Conservation (phyloP, 306 rosid species). For the Inga laurina region DNA sequence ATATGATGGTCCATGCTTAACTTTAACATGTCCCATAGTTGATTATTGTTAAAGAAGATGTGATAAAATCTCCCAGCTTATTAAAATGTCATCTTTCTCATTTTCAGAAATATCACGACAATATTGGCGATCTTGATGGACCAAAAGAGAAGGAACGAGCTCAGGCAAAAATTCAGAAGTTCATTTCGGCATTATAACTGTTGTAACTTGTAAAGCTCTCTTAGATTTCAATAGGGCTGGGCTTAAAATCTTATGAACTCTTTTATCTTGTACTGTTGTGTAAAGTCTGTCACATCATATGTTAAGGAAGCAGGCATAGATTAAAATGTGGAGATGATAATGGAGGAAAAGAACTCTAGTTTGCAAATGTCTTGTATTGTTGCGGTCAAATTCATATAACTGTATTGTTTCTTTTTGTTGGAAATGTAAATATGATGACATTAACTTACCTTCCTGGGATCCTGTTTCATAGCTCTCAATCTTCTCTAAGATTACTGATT, state of each 20-base stretch:
- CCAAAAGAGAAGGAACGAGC: conserved; percentile 89
- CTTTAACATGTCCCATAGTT: background rate
- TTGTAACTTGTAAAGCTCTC: conserved; percentile 25
- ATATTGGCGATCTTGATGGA: conserved; percentile 93
- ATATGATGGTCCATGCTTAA: conserved; percentile 2
- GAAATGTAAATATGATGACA: background rate
- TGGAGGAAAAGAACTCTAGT: conserved; percentile 24
- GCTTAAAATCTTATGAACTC: background rate
- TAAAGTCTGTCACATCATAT: conserved; percentile 14
- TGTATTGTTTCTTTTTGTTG: background rate
- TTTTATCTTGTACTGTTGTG: background rate
- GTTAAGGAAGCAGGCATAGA: conserved; percentile 23
- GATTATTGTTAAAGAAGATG: background rate
- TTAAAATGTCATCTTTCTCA: background rate
- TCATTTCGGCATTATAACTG: conserved; percentile 62
- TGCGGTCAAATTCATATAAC: conserved; percentile 3
- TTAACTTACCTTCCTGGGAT: background rate
- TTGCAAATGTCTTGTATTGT: conserved; percentile 20
- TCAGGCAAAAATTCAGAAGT: conserved; percentile 78
- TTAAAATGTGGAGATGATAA: background rate
- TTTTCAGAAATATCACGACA: conserved; percentile 83
- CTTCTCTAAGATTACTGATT: background rate
- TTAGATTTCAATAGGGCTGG: background rate
- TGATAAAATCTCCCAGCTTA: too few species aligned
- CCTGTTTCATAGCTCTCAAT: background rate